phyloP scores from a whole-genome alignment of 371 early-diverging fungal genomes.

The Rhizomucor pusillus region DNA sequence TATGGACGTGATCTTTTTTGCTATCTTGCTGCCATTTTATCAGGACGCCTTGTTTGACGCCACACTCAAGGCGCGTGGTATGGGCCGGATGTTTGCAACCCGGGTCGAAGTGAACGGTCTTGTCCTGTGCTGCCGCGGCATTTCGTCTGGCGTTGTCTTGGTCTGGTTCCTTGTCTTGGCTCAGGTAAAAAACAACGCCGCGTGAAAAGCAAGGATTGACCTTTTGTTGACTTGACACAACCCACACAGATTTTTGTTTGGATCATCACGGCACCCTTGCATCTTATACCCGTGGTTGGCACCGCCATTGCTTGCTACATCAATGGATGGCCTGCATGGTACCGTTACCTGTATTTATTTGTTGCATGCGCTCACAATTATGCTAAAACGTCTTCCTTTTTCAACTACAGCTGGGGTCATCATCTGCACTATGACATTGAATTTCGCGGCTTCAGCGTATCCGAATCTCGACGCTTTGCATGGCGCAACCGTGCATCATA shows the following conservation, averaged over 20 bases:
- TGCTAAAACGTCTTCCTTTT: neutral
- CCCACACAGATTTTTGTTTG: conserved; percentile 54
- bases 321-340: conserved; percentile 57
- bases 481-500: conserved; percentile 39
- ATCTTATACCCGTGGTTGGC: conserved; percentile 60
- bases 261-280: conserved; percentile 57
- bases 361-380: no score
- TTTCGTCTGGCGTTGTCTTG: conserved; percentile 26
- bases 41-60: conserved; percentile 59
- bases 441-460: conserved; percentile 51
- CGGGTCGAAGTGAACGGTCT: conserved; percentile 32
- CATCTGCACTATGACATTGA: conserved; percentile 58
- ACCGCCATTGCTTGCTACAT: conserved; percentile 54
- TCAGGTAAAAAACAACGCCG: conserved; percentile 11
- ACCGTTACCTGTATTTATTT: conserved; percentile 1
- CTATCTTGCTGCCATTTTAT: conserved; percentile 51
- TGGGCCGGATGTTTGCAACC: conserved; percentile 47
- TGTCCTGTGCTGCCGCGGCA: conserved; percentile 39
- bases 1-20: conserved; percentile 48
- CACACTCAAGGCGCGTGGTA: conserved; percentile 45
- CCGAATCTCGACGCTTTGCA: conserved; percentile 46
- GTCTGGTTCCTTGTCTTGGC: conserved; percentile 16
- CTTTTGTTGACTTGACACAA: neutral
- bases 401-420: conserved; percentile 50
- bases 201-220: neutral